Evolutionary conservation across 2,329 filamentous ascomycete genomes (phyloP), one percentile per base, ranked within the genome.

Genomic region (Penicillium sp.): DNA sequence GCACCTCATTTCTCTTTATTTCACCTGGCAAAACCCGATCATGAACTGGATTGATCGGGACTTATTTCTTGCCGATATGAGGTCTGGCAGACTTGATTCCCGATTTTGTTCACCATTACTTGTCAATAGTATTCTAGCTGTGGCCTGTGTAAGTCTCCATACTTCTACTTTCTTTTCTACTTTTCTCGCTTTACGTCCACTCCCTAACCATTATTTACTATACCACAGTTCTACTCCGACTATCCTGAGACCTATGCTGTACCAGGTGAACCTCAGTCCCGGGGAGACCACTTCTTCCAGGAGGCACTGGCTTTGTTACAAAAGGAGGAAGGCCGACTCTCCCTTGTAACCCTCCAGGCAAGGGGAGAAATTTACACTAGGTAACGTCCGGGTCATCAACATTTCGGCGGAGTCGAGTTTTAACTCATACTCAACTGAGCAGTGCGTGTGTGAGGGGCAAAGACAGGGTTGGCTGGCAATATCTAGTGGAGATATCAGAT

Each of bases 401-500:
- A 3, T 32, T 34, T 27, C 35, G 13, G 14, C 9, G 6, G 13
- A 32, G 14, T 23, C 4, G 30, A 8, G 18, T 29, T 36, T 48
- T 23, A 3, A 23, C 5, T 5, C 23, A 23, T 10, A 26, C 30
- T 6, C 3, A 8, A 18, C 7, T 16, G 1, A 14, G 6, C 32
- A 59, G 67, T 52, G 54, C 60, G 7, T 59, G 53, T 46, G 50
- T 60, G 3, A 65, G 62, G 29, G 66, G 67, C 9, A 65, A 67
- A 55, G 66, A 70, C 45, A 51, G 59, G 9, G 44, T 55, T 35
- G 61, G 50, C 10, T 64, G 57, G 55, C 35, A 56, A 23, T 65
- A 61, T n/a, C 48, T 79, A 1, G 77, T 78, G 0, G 43, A 42
- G 62, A 76, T 13, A 79, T 79, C 39, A 27, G 32, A 53, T 26